A percentile compares a stretch with the other conserved stretches of the same genome.
phyloP scores from a whole-genome alignment of 352 stramenopile genomes.

The Globisporangium abappressorium region DNA sequence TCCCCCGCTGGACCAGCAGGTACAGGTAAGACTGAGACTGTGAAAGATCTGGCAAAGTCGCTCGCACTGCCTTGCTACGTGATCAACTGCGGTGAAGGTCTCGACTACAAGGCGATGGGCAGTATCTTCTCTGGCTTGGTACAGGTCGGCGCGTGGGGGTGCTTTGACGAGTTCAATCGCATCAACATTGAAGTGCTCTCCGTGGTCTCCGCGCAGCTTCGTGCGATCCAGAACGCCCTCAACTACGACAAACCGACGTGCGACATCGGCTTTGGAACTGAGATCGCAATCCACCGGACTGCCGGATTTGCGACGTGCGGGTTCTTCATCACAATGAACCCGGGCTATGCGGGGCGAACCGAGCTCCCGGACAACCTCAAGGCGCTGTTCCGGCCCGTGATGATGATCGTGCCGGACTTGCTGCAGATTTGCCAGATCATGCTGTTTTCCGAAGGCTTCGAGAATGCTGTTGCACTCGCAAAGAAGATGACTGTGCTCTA shows the following conservation, averaged over 20 bases:
- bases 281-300: conserved; percentile 91
- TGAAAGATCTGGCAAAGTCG: conserved; percentile 92
- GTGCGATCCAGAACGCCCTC: conserved; percentile 91
- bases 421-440: conserved; percentile 94
- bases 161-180: conserved; percentile 88
- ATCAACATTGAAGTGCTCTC: conserved; percentile 89
- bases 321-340: conserved; percentile 96
- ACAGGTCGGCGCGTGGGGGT: conserved; percentile 85
- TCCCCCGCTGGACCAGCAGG: conserved; percentile 88
- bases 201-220: conserved; percentile 84
- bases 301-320: conserved; percentile 91
- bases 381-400: conserved; percentile 90
- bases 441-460: conserved; percentile 93
- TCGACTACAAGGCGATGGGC: conserved; percentile 93
- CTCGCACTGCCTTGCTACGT: conserved; percentile 91
- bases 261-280: conserved; percentile 89
- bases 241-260: conserved; percentile 90
- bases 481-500: conserved; percentile 96
- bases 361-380: conserved; percentile 93
- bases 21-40: conserved; percentile 92
- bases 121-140: conserved; percentile 88
- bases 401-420: conserved; percentile 93
- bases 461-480: conserved; percentile 83
- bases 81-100: conserved; percentile 89
- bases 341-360: conserved; percentile 89